Conservation (phyloP, 148 eudicot species). For the Rhododendron vialii region DNA sequence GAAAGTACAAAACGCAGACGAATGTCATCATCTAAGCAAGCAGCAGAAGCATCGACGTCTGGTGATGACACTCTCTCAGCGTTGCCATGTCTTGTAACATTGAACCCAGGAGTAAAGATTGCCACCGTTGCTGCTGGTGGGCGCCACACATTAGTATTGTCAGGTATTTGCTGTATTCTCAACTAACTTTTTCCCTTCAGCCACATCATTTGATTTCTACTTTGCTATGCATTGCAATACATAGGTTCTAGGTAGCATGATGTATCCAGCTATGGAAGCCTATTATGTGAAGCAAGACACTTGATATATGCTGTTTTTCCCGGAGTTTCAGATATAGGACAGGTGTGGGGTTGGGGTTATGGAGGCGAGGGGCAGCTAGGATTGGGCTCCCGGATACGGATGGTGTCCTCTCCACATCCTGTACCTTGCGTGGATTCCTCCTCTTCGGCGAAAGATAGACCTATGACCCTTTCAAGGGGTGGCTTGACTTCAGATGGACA, state of each 20-base stretch:
- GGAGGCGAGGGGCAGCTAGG: slow-evolving; percentile 99
- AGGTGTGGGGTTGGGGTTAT: slow-evolving; percentile 99
- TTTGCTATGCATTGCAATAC: neutral
- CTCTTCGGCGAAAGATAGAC: slow-evolving; percentile 48
- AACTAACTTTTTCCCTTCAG: slow-evolving; percentile 2
- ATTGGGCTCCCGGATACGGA: slow-evolving; percentile 83
- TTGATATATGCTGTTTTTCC: slow-evolving; percentile 36
- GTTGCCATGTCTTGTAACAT: slow-evolving; percentile 73
- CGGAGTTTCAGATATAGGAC: slow-evolving; percentile 87
- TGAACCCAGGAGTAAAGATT: slow-evolving; percentile 79
- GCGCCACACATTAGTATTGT: slow-evolving; percentile 83
- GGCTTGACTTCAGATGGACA: slow-evolving; percentile 47
- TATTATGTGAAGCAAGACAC: slow-evolving; percentile 18
- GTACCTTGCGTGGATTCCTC: slow-evolving; percentile 80
- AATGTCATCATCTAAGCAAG: slow-evolving; percentile 64
- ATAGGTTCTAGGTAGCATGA: slow-evolving; percentile 8
- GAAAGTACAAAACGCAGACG: slow-evolving; percentile 76
- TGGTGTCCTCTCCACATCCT: slow-evolving; percentile 96
- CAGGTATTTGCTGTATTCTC: slow-evolving; percentile 51
- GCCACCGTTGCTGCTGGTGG: slow-evolving; percentile 95
- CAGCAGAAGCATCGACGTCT: slow-evolving; percentile 61
- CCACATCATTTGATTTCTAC: slow-evolving; percentile 9
- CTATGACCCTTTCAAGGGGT: slow-evolving; percentile 40
- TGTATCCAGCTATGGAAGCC: slow-evolving; percentile 4
- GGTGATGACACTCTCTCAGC: slow-evolving; percentile 74